Evolutionary conservation across 176 grass and related monocot species (phyloP).

Genomic region (Oryza glaberrima): DNA sequence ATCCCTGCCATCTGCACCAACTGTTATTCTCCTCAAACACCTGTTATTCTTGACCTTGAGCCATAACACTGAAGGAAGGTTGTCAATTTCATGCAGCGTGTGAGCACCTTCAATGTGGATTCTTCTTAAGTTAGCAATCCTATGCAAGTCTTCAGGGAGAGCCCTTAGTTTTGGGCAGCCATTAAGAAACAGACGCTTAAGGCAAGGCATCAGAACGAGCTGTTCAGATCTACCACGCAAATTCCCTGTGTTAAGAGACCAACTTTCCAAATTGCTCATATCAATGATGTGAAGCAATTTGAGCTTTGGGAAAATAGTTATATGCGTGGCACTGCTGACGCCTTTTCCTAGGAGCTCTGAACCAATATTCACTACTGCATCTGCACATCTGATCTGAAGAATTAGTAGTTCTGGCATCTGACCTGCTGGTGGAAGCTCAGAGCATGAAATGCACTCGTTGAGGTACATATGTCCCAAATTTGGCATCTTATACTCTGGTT

Average conservation of each 20-base stretch:
- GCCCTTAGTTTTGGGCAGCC: conserved; percentile 28
- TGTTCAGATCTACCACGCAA: not conserved
- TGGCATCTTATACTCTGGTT: not conserved
- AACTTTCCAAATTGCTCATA: conserved; percentile 4
- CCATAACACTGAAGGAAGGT: conserved; percentile 17
- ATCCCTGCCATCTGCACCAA: not conserved
- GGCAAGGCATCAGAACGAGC: conserved; percentile 22
- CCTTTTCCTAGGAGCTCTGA: not conserved
- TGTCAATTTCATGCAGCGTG: not conserved
- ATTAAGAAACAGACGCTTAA: not conserved
- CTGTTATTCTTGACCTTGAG: conserved; percentile 29
- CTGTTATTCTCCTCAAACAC: conserved; percentile 21
- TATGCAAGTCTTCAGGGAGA: conserved; percentile 19
- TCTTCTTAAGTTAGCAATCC: not conserved
- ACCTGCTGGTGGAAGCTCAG: conserved; percentile 26
- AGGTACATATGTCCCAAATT: conserved; percentile 20
- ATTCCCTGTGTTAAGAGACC: not conserved
- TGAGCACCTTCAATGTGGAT: conserved; percentile 31
- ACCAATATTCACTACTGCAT: not conserved
- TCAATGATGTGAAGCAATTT: not conserved
- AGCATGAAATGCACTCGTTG: conserved; percentile 2
- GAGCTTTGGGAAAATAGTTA: not conserved
- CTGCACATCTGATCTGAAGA: conserved; percentile 11
- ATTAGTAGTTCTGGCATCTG: conserved; percentile 9
- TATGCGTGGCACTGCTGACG: not conserved